phyloP scores from a whole-genome alignment of 2,329 filamentous ascomycete genomes.

The Chaetomium olivaceum region DNA sequence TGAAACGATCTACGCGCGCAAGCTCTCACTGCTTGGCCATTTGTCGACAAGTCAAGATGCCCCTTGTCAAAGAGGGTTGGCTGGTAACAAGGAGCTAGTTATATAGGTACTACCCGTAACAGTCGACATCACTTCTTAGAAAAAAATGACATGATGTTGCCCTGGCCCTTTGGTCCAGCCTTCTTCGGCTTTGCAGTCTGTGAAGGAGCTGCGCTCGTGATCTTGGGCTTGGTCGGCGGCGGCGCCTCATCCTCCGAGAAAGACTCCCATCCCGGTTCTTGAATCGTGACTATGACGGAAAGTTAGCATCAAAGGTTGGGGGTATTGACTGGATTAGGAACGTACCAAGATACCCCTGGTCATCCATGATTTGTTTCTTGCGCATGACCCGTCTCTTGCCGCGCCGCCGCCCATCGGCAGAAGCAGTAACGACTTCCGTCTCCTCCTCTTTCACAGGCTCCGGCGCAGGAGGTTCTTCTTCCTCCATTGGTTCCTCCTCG shows the following conservation, averaged over 20 bases:
- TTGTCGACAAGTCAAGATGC: background rate
- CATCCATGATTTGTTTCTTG: conserved; percentile 83
- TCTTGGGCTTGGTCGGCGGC: conserved; percentile 53
- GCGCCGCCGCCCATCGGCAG: conserved; percentile 63
- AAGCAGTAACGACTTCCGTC: conserved; percentile 52
- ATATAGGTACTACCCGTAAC: background rate
- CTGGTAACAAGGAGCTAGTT: background rate
- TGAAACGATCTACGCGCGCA: background rate
- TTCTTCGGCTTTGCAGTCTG: conserved; percentile 54
- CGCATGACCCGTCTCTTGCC: conserved; percentile 80
- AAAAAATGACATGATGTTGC: conserved; percentile 92
- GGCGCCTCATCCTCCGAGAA: conserved; percentile 86
- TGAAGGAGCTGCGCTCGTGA: conserved; percentile 44
- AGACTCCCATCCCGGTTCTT: conserved; percentile 84
- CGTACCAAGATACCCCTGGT: conserved; percentile 85
- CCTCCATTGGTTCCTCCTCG: conserved; percentile 38
- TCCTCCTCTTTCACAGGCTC: conserved; percentile 48
- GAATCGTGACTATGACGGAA: conserved; percentile 68
- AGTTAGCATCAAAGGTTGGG: conserved; percentile 1
- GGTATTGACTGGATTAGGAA: conserved; percentile 19
- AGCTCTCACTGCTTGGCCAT: background rate
- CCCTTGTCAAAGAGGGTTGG: background rate
- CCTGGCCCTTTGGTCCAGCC: conserved; percentile 62
- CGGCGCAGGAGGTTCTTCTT: conserved; percentile 39
- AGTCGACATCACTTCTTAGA: conserved; percentile 63